Evolutionary conservation across 768 basidiomycete genomes (phyloP), one percentile per base, ranked within the genome.

Genomic region (Myochromella boudieri): DNA sequence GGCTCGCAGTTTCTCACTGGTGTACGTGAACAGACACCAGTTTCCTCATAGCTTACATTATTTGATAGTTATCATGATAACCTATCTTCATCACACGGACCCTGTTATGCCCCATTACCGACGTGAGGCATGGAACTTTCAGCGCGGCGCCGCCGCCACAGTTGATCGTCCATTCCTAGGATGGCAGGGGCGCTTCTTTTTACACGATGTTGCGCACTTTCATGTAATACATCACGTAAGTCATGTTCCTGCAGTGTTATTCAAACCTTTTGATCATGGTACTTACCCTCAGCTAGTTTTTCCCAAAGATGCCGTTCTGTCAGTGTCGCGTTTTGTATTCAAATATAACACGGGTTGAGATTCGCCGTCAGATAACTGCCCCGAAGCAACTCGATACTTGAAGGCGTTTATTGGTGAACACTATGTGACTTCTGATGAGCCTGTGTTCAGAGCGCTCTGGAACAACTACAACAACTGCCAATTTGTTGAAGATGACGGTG

Each of bases 11-110:
- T 9, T 64, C 73, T 3, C 77, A 81, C 53, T 81, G 79, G 79
- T 77, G 75, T 76, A 64, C 42, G 74, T 60, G 26, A 24, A 31
- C 17, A 8, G 40, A 17, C 22, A 42, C 11, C 1, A 7, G 40
- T 24, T 7, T n/a, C 24, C 22, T 34, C 18, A n/a, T 40, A 20
- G 32, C 26, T 45, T 49, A 25, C 14, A 51, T 26, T 9, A 28
- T 31, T 29, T 21, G 27, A 11, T 31, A 74, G 72, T 75, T 50
- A 72, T 75, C 54, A 74, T 77, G 77, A 75, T 77, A 59, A 81
- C 80, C 4, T 81, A 82, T 54, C 70, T 85, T 4, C 83, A 84
- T 55, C 83, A 85, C 66, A 82, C 83, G n/a, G 80, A 81, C 54
- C 73, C 76, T 1, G 55, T 57, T 0, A 58, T 82, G 14, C 81